Base-by-base conservation (phyloP, 768 basidiomycete genomes). In the Boletales sp. region DNA sequence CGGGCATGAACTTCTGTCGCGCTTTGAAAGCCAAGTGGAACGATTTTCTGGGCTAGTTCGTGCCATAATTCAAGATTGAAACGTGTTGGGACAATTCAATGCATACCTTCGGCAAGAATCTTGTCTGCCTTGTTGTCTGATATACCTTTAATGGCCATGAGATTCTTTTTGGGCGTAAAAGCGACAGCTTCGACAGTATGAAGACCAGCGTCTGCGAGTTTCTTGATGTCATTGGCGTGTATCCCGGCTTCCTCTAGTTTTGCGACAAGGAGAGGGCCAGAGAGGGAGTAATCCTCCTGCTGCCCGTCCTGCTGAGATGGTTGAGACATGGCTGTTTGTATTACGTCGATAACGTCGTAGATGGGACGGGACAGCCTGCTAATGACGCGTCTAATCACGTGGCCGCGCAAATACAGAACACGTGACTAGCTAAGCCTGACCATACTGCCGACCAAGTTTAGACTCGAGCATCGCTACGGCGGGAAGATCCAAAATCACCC, bases 91-190 rank as follows among this genome's bases (percentile, higher is more conserved):
- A 19, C 14, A 34, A 19, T 7, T 39, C 7, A 18, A 30, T 21
- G 65, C 80, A 55, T 51, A 91, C 97, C 97, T 77, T 95, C 93
- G 13, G 77, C 71, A 24, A 98, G 69, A 50, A 99, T 97, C 74
- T 94, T 98, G 66, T 99, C 97, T 2, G 97, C 97, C 66, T 98
- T 99, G 54, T 86, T 80, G 58, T 99, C 97, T 21, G 92, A 94
- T 41, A 99, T 97, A 10, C 97, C 97, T 69, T 97, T 98, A 59
- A 98, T 94, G 5, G 83, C 80, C 50, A 90, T 80, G 31, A 98
- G 73, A 45, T 77, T 76, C 74, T 97, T 98, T 80, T 97, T 97
- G 13, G 95, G 91, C 0, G 94, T 97, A 64, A 94, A 97, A 31
- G 93, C 94, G 44, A 98, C 92, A 14, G 92, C 82, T 66, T 99